A percentile compares a stretch with the other conserved stretches of the same genome.
These are phyloP conservation scores for Erysiphe neolycopersici DNA, from an alignment of 2,329 filamentous ascomycete species.

Conservation along the genomic window DNA sequence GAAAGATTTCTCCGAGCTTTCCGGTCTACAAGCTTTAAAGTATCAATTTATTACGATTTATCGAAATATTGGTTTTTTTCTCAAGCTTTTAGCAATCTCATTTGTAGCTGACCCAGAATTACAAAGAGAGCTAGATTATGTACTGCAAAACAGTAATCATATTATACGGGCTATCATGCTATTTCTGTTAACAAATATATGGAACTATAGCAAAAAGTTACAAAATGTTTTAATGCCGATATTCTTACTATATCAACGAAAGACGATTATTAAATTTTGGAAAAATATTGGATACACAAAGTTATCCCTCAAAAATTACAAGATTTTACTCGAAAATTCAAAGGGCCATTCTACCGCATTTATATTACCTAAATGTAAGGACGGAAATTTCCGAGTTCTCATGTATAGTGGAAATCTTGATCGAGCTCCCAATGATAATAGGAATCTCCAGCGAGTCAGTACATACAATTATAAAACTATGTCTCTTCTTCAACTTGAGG, in stretches of 20 bases:
- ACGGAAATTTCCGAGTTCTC: constrained; percentile 4
- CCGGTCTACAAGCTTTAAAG: constrained; percentile 3
- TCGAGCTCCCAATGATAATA: constrained; percentile 18
- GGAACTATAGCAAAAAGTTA: constrained; percentile 19
- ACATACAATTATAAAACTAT: constrained; percentile 20
- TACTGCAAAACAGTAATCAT: constrained; percentile 14
- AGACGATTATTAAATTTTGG: constrained; percentile 20
- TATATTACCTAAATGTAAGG: constrained; percentile 5
- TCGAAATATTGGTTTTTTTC: constrained; percentile 16
- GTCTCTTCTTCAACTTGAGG: constrained; percentile 14
- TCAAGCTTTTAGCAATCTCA: constrained; percentile 23
- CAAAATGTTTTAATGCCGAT: constrained; percentile 16
- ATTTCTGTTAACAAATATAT: constrained; percentile 18
- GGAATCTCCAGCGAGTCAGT: constrained; percentile 18
- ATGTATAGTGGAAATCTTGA: constrained; percentile 9
- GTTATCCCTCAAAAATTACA: constrained; percentile 20
- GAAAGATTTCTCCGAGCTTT: constrained; percentile 1
- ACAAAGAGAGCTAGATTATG: constrained; percentile 22
- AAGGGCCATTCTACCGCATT: constrained; percentile 24
- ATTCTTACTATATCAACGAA: constrained; percentile 18
- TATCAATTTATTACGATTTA: constrained; percentile 13
- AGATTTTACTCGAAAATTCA: constrained; percentile 20
- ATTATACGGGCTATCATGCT: constrained; percentile 12
- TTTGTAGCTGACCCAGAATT: constrained; percentile 25
- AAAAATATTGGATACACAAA: constrained; percentile 22